Evolutionary conservation across 2,329 filamentous ascomycete genomes (phyloP), one percentile per base, ranked within the genome.

Genomic region (Celoporthe dispersa): DNA sequence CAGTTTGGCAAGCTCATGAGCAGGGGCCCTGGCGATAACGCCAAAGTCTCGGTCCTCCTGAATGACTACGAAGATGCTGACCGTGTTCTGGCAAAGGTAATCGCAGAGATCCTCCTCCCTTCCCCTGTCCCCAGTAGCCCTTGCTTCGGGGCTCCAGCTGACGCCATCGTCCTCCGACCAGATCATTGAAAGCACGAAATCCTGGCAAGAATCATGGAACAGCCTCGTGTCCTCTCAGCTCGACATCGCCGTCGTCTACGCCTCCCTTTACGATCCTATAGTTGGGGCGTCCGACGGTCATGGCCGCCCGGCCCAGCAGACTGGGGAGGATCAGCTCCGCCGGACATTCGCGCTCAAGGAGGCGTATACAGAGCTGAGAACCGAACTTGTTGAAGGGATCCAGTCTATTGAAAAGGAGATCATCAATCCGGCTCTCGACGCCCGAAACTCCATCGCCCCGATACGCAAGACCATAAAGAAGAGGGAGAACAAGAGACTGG

Each of bases 391-490:
- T 68, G 88, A 90, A 71, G 93, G 96, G 77, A 84, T 96, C 69
- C 84, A 82, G 69, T 85, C 88, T 74, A 92, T 97, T 73, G 92
- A 95, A 73, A 81, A 84, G 12, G 88, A 88, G 73, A 86, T 96
- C 73, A 87, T 94, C 67, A 85, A 85, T 70, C 92, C 93, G 0
- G 91, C 91, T 4, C 88, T 87, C 69, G 87, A 91, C 66, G 91
- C 91, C 9, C 91, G 89, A 75, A 88, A 91, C 66, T 87, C 83
- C 67, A 84, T 95, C 71, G 88, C 90, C 73, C 90, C 91, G 2
- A 85, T 96, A 78, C 90, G 92, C 76, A 96, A 94, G 81, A 91
- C 90, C 1, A 93, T 97, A 76, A 96, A 95, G 81, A 94, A 93
- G 79, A 85, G 94, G 62, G 92, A 96, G 77, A 92, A 94, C 75